Evolutionary conservation across 352 stramenopile species (phyloP).

Genomic region (Hyphochytrium catenoides): DNA sequence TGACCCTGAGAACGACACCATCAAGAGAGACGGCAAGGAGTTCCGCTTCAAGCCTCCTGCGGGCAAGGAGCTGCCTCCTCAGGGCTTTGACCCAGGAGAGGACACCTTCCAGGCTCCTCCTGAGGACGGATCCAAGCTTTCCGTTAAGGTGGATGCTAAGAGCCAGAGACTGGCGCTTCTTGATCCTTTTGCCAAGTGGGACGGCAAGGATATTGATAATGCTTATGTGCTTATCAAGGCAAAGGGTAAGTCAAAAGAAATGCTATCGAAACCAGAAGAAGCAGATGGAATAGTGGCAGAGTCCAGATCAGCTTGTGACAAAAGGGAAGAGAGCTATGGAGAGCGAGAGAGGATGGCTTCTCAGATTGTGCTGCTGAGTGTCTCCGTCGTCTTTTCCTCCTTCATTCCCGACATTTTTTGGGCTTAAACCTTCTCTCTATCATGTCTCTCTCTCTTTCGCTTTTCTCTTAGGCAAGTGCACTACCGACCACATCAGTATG

Average conservation of each 20-base stretch:
- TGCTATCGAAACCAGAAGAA: too few species aligned
- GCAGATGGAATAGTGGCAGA: too few species aligned
- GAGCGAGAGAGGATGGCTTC: too few species aligned
- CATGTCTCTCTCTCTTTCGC: too few species aligned
- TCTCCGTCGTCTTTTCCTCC: too few species aligned
- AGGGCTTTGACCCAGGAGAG: constrained; percentile 67
- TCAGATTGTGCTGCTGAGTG: too few species aligned
- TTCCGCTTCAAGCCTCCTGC: constrained; percentile 74
- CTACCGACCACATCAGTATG: constrained; percentile 82
- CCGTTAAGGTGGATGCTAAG: constrained; percentile 45
- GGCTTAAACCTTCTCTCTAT: too few species aligned
- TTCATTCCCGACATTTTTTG: too few species aligned
- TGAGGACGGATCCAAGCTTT: constrained; percentile 24
- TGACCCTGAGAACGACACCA: constrained; percentile 66
- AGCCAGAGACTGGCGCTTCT: constrained; percentile 67
- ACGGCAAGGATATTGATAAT: constrained; percentile 56
- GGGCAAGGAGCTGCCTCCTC: constrained; percentile 66
- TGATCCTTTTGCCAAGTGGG: constrained; percentile 59
- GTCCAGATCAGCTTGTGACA: too few species aligned
- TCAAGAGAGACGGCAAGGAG: constrained; percentile 51
- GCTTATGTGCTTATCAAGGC: constrained; percentile 78
- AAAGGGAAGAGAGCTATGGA: too few species aligned
- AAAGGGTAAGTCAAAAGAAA: too few species aligned
- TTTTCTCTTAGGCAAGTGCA: too few species aligned
- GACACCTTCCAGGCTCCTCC: constrained; percentile 73